Conservation (phyloP, 345 rosid genomes). For the Dovyalis caffra region DNA sequence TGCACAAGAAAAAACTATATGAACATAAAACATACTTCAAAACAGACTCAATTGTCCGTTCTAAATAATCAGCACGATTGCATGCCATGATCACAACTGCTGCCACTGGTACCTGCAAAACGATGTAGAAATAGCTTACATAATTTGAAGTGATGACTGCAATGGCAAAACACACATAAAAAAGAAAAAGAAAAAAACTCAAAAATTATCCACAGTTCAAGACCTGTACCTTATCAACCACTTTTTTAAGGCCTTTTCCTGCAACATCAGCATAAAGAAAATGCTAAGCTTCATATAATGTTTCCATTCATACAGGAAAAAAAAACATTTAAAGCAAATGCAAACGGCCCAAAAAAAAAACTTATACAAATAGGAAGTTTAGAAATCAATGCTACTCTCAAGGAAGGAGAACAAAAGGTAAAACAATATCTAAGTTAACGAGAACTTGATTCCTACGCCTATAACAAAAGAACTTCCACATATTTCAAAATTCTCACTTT, state of each 20-base stretch:
- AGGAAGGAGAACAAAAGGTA: neutral
- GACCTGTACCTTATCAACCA: slow-evolving; percentile 57
- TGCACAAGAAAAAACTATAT: neutral
- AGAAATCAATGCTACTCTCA: neutral
- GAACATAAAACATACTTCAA: slow-evolving; percentile 48
- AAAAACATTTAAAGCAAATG: neutral
- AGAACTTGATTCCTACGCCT: too few relatives aligned
- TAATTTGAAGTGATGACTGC: slow-evolving; percentile 9
- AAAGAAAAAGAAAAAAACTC: neutral
- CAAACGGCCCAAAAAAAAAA: neutral
- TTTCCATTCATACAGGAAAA: neutral
- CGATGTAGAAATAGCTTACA: slow-evolving; percentile 22
- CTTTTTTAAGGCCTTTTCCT: slow-evolving; percentile 68
- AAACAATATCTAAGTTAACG: neutral
- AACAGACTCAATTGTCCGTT: slow-evolving; percentile 75
- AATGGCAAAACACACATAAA: neutral
- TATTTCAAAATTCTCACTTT: too few relatives aligned
- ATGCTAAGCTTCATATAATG: neutral
- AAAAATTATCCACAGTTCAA: neutral
- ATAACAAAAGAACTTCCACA: neutral
- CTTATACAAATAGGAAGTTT: neutral
- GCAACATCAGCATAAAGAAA: slow-evolving; percentile 35
- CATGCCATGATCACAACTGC: slow-evolving; percentile 99
- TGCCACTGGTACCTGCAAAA: slow-evolving; percentile 66
- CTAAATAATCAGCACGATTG: slow-evolving; percentile 95